Evolutionary conservation across 1,284 basidiomycete genomes (phyloP).

Genomic region (Cryptococcus maquisensis): DNA sequence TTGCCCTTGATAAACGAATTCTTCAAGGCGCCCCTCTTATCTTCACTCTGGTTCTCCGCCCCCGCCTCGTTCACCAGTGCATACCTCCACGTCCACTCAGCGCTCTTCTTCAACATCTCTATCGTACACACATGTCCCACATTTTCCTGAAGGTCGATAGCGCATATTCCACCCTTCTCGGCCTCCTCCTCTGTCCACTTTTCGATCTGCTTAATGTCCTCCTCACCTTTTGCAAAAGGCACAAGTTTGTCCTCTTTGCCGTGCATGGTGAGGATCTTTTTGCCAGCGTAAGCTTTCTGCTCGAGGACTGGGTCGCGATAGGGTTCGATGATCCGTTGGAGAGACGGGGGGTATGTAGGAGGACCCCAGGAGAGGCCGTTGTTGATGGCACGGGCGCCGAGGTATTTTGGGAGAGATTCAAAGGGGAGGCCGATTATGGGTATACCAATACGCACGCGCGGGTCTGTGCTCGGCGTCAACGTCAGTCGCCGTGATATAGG

Average conservation of each 20-base stretch:
- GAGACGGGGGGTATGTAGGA: conserved; percentile 59
- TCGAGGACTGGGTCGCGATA: conserved; percentile 47
- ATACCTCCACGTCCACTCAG: conserved; percentile 47
- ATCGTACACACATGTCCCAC: conserved; percentile 46
- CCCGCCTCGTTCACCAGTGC: conserved; percentile 17
- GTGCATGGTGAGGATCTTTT: conserved; percentile 65
- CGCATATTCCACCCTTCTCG: conserved; percentile 21
- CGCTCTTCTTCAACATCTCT: conserved; percentile 44
- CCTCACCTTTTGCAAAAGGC: conserved; percentile 25
- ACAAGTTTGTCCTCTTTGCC: conserved; percentile 50
- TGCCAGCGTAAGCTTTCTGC: conserved; percentile 55
- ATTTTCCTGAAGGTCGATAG: conserved; percentile 44
- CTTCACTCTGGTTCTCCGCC: too few species aligned
- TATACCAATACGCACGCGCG: conserved; percentile 65
- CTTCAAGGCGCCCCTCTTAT: too few species aligned
- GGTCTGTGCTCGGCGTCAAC: conserved; percentile 52
- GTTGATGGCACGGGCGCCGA: conserved; percentile 57
- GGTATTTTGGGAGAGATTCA: conserved; percentile 56
- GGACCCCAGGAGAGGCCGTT: conserved; percentile 52
- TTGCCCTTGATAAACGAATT: too few species aligned
- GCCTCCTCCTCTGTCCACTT: conserved; percentile 4
- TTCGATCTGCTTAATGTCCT: conserved; percentile 34
- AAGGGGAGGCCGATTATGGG: conserved; percentile 74
- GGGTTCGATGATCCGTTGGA: conserved; percentile 53
- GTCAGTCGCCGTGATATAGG: neutral